phyloP scores from a whole-genome alignment of 495 filamentous ascomycete species.

The Hypoxylon trugodes region DNA sequence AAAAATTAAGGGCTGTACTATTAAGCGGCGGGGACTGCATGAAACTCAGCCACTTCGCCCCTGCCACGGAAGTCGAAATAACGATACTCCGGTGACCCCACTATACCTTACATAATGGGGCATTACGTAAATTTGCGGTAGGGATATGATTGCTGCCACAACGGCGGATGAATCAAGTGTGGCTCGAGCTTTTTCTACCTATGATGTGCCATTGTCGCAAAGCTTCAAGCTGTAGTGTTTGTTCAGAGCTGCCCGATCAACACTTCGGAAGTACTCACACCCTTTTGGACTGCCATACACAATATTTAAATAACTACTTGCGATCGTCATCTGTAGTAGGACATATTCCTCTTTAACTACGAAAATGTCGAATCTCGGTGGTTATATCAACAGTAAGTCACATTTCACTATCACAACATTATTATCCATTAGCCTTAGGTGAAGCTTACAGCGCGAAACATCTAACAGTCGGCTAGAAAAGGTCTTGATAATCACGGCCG shows the following conservation, averaged over 20 bases:
- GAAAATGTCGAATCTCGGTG: constrained; percentile 44
- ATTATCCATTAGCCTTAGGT: neutral
- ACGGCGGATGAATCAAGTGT: neutral
- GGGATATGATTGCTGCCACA: neutral
- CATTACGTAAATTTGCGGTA: neutral
- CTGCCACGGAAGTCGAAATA: neutral
- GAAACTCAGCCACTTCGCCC: too few species aligned
- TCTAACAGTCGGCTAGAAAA: constrained; percentile 70
- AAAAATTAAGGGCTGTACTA: constrained; percentile 27
- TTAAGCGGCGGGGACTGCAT: too few species aligned
- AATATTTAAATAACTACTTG: neutral
- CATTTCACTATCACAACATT: neutral
- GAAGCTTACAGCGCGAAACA: constrained; percentile 19
- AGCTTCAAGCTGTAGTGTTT: constrained; percentile 17
- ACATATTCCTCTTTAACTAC: neutral
- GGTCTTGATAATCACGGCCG: constrained; percentile 88
- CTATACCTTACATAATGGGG: neutral
- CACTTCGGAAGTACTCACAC: too few species aligned
- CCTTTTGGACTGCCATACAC: too few species aligned
- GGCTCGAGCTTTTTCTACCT: constrained; percentile 10
- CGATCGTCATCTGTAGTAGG: neutral
- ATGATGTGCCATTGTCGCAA: neutral
- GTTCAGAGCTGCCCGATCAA: constrained; percentile 18
- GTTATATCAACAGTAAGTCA: constrained; percentile 48
- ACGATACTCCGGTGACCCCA: constrained; percentile 2